These are phyloP conservation scores for Plasmodium knowlesi DNA, from an alignment of 169 alveolate genomes.

Conservation along the genomic window DNA sequence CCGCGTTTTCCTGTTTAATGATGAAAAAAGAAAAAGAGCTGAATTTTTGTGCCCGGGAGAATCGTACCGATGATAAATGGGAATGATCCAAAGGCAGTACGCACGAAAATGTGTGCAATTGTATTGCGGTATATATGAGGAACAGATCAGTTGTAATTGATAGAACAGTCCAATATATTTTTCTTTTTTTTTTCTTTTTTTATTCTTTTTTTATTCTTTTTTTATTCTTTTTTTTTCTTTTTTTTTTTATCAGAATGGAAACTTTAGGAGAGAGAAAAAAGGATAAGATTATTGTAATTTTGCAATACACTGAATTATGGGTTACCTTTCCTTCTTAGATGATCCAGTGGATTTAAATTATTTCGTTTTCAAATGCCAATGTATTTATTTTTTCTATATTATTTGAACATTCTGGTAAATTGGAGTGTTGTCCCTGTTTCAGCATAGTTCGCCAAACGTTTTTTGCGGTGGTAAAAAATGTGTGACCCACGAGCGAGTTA, in stretches of 20 bases:
- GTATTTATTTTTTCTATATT: constrained; percentile 4
- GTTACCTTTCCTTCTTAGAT: not conserved
- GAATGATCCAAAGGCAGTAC: not conserved
- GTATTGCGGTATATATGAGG: not conserved
- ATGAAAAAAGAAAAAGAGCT: not conserved
- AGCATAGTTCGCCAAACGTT: not conserved
- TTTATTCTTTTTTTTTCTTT: not conserved
- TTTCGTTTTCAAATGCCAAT: constrained; percentile 5
- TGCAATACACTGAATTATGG: not conserved
- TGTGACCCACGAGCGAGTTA: not conserved
- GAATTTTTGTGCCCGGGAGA: not conserved
- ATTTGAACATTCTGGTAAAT: constrained; percentile 1
- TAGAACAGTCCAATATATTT: not conserved
- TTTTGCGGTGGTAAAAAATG: not conserved
- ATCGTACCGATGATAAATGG: not conserved
- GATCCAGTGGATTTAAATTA: not conserved
- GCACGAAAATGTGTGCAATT: not conserved
- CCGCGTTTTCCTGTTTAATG: not conserved
- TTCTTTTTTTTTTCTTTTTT: not conserved
- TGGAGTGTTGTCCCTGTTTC: not conserved
- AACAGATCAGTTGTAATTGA: not conserved
- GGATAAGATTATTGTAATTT: not conserved
- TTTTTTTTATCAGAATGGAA: not conserved
- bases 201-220: not conserved
- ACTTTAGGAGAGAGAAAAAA: not conserved